Evolutionary conservation across 2,329 filamentous ascomycete genomes (phyloP).

Genomic region (Cryphonectria radicalis): DNA sequence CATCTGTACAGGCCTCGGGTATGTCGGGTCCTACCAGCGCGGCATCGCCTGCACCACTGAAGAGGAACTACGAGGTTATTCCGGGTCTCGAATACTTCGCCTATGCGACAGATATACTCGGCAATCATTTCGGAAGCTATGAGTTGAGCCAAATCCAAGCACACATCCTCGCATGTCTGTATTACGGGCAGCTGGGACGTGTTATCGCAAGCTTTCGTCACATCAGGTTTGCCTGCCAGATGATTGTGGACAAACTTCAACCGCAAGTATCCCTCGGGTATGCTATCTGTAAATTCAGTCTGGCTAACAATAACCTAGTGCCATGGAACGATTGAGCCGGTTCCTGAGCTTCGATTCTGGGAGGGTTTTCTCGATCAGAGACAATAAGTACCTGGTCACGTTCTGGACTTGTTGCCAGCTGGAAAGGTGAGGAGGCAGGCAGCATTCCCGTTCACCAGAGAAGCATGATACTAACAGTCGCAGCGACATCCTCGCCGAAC

Average conservation of each 20-base stretch:
- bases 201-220: conserved; percentile 81
- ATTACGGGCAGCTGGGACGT: conserved; percentile 84
- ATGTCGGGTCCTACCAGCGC: conserved; percentile 34
- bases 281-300: not conserved
- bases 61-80: conserved; percentile 78
- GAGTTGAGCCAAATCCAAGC: conserved; percentile 85
- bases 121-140: conserved; percentile 76
- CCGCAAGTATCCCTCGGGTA: conserved; percentile 55
- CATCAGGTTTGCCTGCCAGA: conserved; percentile 60
- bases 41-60: conserved; percentile 34
- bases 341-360: conserved; percentile 18
- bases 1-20: conserved; percentile 49
- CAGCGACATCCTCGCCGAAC: conserved; percentile 89
- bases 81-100: conserved; percentile 91
- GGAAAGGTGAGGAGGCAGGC: conserved; percentile 66
- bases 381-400: conserved; percentile 73
- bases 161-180: conserved; percentile 82
- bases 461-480: conserved; percentile 25
- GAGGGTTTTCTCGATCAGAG: conserved; percentile 43
- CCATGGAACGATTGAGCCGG: conserved; percentile 50
- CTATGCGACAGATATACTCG: conserved; percentile 83
- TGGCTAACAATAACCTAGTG: conserved; percentile 40
- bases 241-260: conserved; percentile 74
- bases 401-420: conserved; percentile 95
- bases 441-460: not conserved